Conservation (phyloP, 2,329 filamentous ascomycete genomes). For the Trichoderma endophyticum region DNA sequence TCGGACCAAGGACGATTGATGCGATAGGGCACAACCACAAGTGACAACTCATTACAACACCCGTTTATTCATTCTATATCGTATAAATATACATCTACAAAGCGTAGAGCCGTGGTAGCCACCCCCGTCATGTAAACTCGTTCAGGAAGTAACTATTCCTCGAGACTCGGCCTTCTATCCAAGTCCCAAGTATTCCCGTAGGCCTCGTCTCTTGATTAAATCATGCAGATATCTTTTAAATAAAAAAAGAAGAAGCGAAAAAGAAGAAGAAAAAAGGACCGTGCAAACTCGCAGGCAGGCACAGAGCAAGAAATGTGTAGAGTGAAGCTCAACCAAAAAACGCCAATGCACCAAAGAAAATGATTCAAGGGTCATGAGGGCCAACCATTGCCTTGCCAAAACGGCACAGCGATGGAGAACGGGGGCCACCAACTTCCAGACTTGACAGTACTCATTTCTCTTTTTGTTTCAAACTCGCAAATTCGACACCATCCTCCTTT, state of each 20-base stretch:
- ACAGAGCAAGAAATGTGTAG: constrained; percentile 17
- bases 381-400: constrained; percentile 11
- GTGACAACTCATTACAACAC: constrained; percentile 1
- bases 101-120: constrained; percentile 9
- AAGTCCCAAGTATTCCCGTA: constrained; percentile 14
- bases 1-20: neutral
- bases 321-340: constrained; percentile 17
- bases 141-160: constrained; percentile 15
- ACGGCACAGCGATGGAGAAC: neutral
- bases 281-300: constrained; percentile 11
- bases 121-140: constrained; percentile 8
- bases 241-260: neutral
- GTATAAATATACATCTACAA: constrained; percentile 18
- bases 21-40: neutral
- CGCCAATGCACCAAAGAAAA: constrained; percentile 18
- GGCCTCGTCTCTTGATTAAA: constrained; percentile 14
- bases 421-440: constrained; percentile 16
- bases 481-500: constrained; percentile 26
- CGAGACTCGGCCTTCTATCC: constrained; percentile 17
- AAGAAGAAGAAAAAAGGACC: neutral
- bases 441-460: constrained; percentile 18
- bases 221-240: constrained; percentile 15
- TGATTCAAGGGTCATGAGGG: constrained; percentile 13
- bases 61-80: constrained; percentile 20
- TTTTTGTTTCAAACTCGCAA: constrained; percentile 17